Conservation (phyloP, 306 rosid species). For the Rubus idaeus region DNA sequence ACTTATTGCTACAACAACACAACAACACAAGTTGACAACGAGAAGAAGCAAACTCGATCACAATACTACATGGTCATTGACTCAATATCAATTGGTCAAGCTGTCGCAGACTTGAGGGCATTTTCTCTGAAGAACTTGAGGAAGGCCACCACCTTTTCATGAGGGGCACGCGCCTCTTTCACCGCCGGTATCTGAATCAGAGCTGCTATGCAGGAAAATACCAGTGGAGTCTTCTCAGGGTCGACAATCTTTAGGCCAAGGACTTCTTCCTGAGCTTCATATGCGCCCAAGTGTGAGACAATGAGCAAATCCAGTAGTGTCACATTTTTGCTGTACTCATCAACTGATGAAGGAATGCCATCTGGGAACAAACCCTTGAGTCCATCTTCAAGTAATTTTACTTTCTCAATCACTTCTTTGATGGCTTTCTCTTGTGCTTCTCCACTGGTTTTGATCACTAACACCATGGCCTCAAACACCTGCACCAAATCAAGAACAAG, state of each 20-base stretch:
- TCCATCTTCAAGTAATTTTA: conserved; percentile 13
- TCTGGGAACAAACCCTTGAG: conserved; percentile 5
- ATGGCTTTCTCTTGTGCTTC: conserved; percentile 23
- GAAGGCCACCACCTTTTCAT: conserved; percentile 13
- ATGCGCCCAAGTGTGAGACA: not conserved
- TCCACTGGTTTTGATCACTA: not conserved
- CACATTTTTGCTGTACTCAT: not conserved
- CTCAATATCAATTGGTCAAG: not conserved
- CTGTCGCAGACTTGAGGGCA: conserved; percentile 8
- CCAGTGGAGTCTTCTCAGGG: not conserved
- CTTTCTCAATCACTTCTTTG: conserved; percentile 10
- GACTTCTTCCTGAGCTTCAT: conserved; percentile 9
- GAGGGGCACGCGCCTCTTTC: not conserved
- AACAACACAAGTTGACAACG: not conserved
- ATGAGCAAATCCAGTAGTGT: conserved; percentile 15
- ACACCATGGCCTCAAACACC: not conserved
- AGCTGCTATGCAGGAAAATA: conserved; percentile 5
- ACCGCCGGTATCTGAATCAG: conserved; percentile 3
- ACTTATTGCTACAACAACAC: not conserved
- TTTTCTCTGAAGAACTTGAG: not conserved
- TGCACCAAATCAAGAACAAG: not conserved
- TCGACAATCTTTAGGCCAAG: conserved; percentile 1
- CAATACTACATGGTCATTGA: not conserved
- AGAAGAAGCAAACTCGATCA: not conserved
- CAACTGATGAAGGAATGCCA: not conserved